Conservation (phyloP, 2,329 filamentous ascomycete genomes). For the Talaromyces funiculosus region DNA sequence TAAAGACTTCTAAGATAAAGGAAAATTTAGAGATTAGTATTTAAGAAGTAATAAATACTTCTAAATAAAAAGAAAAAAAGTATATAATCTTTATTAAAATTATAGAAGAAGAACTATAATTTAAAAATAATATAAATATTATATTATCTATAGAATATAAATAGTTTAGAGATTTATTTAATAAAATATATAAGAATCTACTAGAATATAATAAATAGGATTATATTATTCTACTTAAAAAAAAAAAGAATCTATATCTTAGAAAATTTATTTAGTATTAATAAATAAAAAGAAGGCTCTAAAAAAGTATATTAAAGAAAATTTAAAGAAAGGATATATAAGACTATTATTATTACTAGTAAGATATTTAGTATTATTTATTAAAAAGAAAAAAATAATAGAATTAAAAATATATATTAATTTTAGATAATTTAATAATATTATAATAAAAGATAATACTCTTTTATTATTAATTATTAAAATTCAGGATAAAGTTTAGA, state of each 20-base stretch:
- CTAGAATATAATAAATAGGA: not conserved
- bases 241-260: constrained; percentile 1
- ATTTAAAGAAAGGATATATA: constrained; percentile 19
- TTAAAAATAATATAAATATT: not conserved
- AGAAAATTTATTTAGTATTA: constrained; percentile 4
- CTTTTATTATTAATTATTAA: not conserved
- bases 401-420: not conserved
- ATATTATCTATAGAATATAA: not conserved
- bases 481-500: not conserved
- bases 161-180: constrained; percentile 7
- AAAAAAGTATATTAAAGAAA: not conserved
- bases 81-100: not conserved
- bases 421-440: not conserved
- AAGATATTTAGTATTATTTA: not conserved
- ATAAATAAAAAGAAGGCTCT: not conserved
- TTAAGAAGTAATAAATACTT: not conserved
- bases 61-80: not conserved
- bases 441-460: not conserved
- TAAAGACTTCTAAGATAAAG: not conserved
- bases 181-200: constrained; percentile 5
- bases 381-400: not conserved
- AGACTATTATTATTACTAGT: not conserved
- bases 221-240: constrained; percentile 1
- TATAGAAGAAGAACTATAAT: not conserved
- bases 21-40: not conserved